Evolutionary conservation across 768 basidiomycete genomes (phyloP).

Genomic region (Tremella fuciformis): DNA sequence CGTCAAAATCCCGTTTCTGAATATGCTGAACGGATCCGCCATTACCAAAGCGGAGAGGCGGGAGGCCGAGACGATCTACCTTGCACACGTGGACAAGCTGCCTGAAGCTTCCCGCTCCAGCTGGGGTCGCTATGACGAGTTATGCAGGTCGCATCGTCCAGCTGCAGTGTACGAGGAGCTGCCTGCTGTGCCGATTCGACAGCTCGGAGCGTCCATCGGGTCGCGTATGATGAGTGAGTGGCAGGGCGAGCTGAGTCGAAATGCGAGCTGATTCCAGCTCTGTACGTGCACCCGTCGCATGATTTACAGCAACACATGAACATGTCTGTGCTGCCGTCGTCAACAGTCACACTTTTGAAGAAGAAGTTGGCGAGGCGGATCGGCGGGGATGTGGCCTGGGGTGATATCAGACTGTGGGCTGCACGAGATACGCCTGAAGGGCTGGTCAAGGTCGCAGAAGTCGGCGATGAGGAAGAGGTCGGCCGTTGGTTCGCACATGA

Average conservation of each 20-base stretch:
- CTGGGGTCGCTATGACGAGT: slow-evolving; percentile 32
- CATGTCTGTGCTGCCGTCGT: slow-evolving; percentile 12
- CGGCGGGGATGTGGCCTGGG: slow-evolving; percentile 10
- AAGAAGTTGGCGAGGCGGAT: slow-evolving; percentile 5
- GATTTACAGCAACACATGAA: neutral
- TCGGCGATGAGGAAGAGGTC: slow-evolving; percentile 8
- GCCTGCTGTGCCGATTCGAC: neutral
- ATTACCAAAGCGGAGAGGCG: slow-evolving; percentile 31
- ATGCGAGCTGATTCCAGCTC: neutral
- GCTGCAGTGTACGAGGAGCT: neutral
- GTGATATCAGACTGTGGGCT: slow-evolving; percentile 9
- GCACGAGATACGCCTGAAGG: slow-evolving; percentile 10
- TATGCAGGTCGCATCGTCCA: slow-evolving; percentile 20
- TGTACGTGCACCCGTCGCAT: neutral
- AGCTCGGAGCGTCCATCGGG: slow-evolving; percentile 11
- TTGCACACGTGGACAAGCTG: slow-evolving; percentile 4
- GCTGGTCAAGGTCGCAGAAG: slow-evolving; percentile 12
- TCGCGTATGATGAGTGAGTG: slow-evolving; percentile 45
- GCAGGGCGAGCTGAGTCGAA: neutral
- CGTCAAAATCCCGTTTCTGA: slow-evolving; percentile 29
- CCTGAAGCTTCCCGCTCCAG: neutral
- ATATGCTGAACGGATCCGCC: slow-evolving; percentile 35
- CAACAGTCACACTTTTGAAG: slow-evolving; percentile 8
- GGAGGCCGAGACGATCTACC: slow-evolving; percentile 43
- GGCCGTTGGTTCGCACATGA: slow-evolving; percentile 32